Evolutionary conservation across 768 basidiomycete genomes (phyloP), one percentile per base, ranked within the genome.

Genomic region (Crassisporium funariophilum): DNA sequence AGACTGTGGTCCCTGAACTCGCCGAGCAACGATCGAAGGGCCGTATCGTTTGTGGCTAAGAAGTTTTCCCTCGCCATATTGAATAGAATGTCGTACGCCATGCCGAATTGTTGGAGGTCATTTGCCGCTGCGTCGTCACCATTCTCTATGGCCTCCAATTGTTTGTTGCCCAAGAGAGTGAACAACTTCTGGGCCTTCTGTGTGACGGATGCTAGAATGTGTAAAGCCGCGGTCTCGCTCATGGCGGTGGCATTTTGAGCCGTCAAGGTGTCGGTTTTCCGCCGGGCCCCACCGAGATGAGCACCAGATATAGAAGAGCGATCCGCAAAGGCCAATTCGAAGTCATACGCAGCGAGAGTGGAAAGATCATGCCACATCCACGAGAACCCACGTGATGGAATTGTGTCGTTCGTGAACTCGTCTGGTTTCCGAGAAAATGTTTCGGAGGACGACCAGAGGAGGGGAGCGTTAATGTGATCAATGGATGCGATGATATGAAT

Each of bases 341-440:
- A 75, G 61, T 89, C 84, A 71, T 95, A 97, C 1, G 89, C 74
- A 12, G 69, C 72, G 54, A 94, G 86, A 2, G 95, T 97, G 3
- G 93, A 91, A 17, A 92, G 65, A 65, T 95, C 91, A 66, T 98
- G 91, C 83, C 91, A 91, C 12, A 93, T 70, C 83, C 90, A 92
- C 1, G 81, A 68, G 61, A 81, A 86, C 7, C 86, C 85, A 24
- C 75, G 75, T 25, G 65, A 47, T 41, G 64, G 63, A 6, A 62
- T 55, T 5, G 54, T 7, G 13, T 56, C 42, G 12, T 53, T 44
- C 13, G 41, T 34, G 22, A 48, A 8, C n/a, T 35, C 41, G 29
- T 50, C 51, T 23, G 64, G 66, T 61, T 86, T 86, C 35, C 83
- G 71, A 4, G 84, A 64, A 34, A 79, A 73, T 16, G 70, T 60